phyloP scores from a whole-genome alignment of 768 basidiomycete genomes.

The Pilatotrama ljubarskyi region DNA sequence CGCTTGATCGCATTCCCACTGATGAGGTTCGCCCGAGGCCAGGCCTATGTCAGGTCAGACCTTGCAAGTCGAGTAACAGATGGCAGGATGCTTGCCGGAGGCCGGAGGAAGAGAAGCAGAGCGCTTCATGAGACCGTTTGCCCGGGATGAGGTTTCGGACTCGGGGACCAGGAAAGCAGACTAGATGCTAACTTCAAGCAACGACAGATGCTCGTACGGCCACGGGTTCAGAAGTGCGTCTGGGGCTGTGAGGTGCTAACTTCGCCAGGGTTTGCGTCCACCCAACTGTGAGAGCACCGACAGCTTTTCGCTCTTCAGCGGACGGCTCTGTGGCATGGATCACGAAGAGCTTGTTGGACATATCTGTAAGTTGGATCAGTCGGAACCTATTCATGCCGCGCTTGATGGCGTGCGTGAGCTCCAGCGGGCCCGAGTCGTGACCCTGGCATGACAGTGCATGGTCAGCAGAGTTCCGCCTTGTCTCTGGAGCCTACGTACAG shows the following conservation, averaged over 20 bases:
- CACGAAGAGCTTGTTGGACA: constrained; percentile 24
- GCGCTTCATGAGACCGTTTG: too few species aligned
- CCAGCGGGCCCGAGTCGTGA: constrained; percentile 21
- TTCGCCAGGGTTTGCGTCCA: not conserved
- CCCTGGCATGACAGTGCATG: not conserved
- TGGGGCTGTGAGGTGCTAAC: constrained; percentile 2
- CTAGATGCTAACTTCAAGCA: not conserved
- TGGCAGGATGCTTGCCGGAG: too few species aligned
- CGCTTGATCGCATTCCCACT: too few species aligned
- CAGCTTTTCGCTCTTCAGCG: constrained; percentile 1
- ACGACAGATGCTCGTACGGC: not conserved
- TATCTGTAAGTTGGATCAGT: constrained; percentile 25
- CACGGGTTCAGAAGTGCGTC: not conserved
- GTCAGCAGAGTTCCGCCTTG: not conserved
- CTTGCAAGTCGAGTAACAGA: too few species aligned
- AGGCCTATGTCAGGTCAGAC: too few species aligned
- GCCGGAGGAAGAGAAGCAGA: too few species aligned
- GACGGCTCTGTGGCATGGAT: constrained; percentile 24
- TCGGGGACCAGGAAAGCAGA: not conserved
- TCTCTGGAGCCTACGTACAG: constrained; percentile 1
- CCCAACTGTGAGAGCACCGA: not conserved
- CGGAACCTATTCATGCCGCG: constrained; percentile 22
- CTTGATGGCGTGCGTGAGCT: constrained; percentile 21
- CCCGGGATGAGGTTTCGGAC: too few species aligned
- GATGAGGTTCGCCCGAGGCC: too few species aligned